Conservation (phyloP, 148 eudicot species). For the Nyssa sinensis region DNA sequence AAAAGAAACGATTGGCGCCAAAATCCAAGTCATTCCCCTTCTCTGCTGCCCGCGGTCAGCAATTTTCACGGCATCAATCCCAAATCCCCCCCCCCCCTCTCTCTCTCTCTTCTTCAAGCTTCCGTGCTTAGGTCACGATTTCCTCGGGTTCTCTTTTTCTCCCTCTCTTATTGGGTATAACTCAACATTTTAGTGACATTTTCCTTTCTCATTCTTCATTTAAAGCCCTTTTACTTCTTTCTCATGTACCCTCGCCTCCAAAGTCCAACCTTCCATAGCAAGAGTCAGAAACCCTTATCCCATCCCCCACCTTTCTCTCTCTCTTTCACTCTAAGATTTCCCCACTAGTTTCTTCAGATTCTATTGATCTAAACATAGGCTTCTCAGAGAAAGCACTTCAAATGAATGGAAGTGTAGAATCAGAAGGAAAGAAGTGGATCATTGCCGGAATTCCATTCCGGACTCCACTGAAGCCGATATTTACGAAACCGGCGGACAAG, state of each 20-base stretch:
- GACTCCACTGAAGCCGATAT: constrained; percentile 27
- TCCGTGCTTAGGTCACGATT: constrained; percentile 28
- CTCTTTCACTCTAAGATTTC: neutral
- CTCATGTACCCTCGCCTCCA: constrained; percentile 9
- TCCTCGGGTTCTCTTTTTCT: constrained; percentile 32
- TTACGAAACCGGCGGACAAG: constrained; percentile 16
- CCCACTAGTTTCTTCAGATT: constrained; percentile 11
- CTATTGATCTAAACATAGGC: constrained; percentile 17
- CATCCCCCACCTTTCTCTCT: neutral
- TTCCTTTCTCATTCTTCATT: constrained; percentile 16
- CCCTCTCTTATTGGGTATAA: constrained; percentile 6
- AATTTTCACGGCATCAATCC: constrained; percentile 18
- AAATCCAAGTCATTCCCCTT: neutral
- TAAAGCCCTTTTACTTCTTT: constrained; percentile 14
- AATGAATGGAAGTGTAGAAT: constrained; percentile 16
- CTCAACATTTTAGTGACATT: constrained; percentile 20
- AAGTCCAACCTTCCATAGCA: neutral
- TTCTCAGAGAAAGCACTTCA: constrained; percentile 13
- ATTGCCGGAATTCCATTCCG: constrained; percentile 36
- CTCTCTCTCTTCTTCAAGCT: neutral
- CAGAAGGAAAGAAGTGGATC: constrained; percentile 34
- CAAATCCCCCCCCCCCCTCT: too few relatives aligned
- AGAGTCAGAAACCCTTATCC: constrained; percentile 1
- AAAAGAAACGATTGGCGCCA: constrained; percentile 15
- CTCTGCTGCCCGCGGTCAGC: constrained; percentile 23